Percentiles rank a stretch among this genome's conserved stretches.
Conservation (phyloP, 805 yeast species). For the Lipomyces chichibuensis region DNA sequence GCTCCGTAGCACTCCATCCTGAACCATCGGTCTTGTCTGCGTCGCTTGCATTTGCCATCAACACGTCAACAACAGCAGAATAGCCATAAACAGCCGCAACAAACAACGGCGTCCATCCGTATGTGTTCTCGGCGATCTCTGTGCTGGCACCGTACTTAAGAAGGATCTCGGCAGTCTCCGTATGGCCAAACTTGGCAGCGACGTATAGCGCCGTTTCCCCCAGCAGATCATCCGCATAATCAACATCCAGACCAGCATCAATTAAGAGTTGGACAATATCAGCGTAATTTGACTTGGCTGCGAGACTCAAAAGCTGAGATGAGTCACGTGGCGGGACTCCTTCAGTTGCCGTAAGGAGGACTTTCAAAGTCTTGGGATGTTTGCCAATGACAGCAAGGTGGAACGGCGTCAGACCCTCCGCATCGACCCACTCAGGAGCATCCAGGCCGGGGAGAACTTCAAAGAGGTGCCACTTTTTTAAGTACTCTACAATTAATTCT, state of each 20-base stretch:
- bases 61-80: constrained; percentile 55
- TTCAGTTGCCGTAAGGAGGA: constrained; percentile 53
- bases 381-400: constrained; percentile 81
- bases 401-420: constrained; percentile 77
- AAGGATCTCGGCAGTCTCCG: constrained; percentile 56
- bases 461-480: constrained; percentile 58
- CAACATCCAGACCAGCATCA: constrained; percentile 61
- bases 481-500: constrained; percentile 56
- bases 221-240: constrained; percentile 60
- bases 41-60: constrained; percentile 59
- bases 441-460: constrained; percentile 34
- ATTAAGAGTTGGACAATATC: constrained; percentile 60
- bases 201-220: constrained; percentile 86
- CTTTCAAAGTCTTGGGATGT: constrained; percentile 75
- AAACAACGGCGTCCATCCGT: constrained; percentile 95
- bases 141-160: constrained; percentile 69
- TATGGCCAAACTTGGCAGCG: constrained; percentile 67
- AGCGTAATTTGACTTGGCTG: constrained; percentile 66
- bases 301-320: constrained; percentile 69
- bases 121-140: constrained; percentile 73
- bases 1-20: constrained; percentile 98
- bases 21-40: constrained; percentile 69
- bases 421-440: constrained; percentile 51
- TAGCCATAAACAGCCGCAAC: constrained; percentile 88
- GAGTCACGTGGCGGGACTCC: constrained; percentile 53